These are phyloP conservation scores for Leccinum boreale DNA, from an alignment of 768 basidiomycete species.

Conservation along the genomic window DNA sequence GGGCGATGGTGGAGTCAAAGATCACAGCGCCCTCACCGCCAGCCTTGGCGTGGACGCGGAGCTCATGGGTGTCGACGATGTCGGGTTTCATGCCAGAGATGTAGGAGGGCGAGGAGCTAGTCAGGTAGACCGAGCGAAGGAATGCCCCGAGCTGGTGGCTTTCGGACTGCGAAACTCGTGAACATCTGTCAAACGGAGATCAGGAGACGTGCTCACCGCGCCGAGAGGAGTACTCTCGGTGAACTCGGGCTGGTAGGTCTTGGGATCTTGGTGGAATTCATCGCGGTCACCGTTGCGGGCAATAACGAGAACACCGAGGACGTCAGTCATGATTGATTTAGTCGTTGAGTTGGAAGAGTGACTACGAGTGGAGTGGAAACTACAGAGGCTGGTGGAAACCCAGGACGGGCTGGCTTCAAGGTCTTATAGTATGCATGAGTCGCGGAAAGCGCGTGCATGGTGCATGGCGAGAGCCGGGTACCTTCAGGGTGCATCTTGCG, in stretches of 20 bases:
- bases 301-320: conserved; percentile 75
- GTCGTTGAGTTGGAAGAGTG: conserved; percentile 14
- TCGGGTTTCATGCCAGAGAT: conserved; percentile 63
- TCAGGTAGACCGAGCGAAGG: conserved; percentile 67
- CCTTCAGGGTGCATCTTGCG: conserved; percentile 21
- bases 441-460: conserved; percentile 26
- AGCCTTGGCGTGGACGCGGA: conserved; percentile 77
- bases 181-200: not conserved
- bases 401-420: conserved; percentile 2
- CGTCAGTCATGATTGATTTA: conserved; percentile 37
- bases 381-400: conserved; percentile 16
- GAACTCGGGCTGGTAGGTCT: conserved; percentile 57
- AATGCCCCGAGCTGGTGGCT: conserved; percentile 60
- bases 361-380: conserved; percentile 16
- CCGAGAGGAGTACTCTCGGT: conserved; percentile 76
- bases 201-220: conserved; percentile 43
- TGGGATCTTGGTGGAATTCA: conserved; percentile 69
- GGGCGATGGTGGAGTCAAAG: conserved; percentile 81
- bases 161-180: conserved; percentile 46
- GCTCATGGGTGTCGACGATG: conserved; percentile 68
- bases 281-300: conserved; percentile 76
- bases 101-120: conserved; percentile 61
- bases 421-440: conserved; percentile 24
- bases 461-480: conserved; percentile 28
- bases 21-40: conserved; percentile 84